These are phyloP conservation scores for Aspergillus neotritici DNA, from an alignment of 2,329 filamentous ascomycete species.

Conservation along the genomic window DNA sequence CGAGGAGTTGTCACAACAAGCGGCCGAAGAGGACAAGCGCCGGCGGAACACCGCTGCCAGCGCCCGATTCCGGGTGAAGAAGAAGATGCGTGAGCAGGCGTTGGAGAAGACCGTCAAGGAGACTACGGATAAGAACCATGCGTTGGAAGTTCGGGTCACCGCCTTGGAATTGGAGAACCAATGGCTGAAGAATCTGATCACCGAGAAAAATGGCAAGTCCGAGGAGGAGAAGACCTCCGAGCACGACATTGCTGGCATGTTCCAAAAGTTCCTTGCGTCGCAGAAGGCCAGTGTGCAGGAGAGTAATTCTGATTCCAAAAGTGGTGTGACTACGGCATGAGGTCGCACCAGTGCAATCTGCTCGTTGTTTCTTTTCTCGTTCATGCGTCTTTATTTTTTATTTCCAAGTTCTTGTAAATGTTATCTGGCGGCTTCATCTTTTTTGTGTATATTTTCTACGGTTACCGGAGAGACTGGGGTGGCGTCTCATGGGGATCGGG, in stretches of 20 bases:
- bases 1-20: slow-evolving; percentile 65
- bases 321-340: slow-evolving; percentile 26
- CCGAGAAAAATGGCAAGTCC: slow-evolving; percentile 62
- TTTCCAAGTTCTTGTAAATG: no score
- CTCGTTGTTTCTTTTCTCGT: no score
- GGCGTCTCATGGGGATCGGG: no score
- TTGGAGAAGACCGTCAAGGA: slow-evolving; percentile 77
- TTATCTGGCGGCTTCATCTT: no score
- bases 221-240: slow-evolving; percentile 41
- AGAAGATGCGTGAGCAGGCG: slow-evolving; percentile 88
- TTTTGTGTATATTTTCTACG: no score
- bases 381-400: no score
- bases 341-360: background rate
- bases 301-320: slow-evolving; percentile 30
- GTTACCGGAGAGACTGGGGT: no score
- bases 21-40: slow-evolving; percentile 88
- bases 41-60: slow-evolving; percentile 83
- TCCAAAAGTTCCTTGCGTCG: slow-evolving; percentile 36
- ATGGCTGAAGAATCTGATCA: slow-evolving; percentile 72
- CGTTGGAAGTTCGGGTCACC: slow-evolving; percentile 67
- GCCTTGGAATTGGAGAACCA: slow-evolving; percentile 77
- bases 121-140: slow-evolving; percentile 69
- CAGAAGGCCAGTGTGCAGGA: slow-evolving; percentile 25
- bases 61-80: slow-evolving; percentile 90
- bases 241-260: slow-evolving; percentile 36